Base-by-base conservation (phyloP, 164 flowering plant genomes). In the Pachysandra terminalis region DNA sequence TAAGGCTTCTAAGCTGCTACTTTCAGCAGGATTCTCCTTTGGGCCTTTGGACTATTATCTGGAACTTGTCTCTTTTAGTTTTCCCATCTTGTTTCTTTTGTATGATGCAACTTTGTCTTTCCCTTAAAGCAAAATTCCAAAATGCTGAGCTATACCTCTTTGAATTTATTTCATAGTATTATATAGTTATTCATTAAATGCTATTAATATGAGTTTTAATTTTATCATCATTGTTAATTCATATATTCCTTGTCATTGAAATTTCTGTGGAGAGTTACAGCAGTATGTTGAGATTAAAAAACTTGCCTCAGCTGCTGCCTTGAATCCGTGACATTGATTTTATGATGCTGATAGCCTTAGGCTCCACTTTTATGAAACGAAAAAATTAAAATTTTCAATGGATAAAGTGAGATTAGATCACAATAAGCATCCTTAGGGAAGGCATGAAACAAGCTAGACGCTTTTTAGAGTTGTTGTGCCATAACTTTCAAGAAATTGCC, bases 401-500 rank as follows among this genome's bases (percentile, higher is more conserved):
- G 2, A 45, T 12, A 5, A 45, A 15, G 15, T 5, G 51, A 1
- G 17, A 1, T 5, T 1, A 12, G 17, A 10, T 15, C n/a, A n/a
- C n/a, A n/a, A n/a, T 45, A 32, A 3, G 51, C 51, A 45, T 45
- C 51, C 6, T 45, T n/a, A n/a, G n/a, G n/a, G n/a, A 45, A 45
- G 51, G 17, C 14, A 12, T 45, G 51, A 10, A 32, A 7, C 37
- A 32, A n/a, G 37, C 5, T 32, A 32, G 37, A 32, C 37, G 19
- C 12, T 15, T 14, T 26, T n/a, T n/a, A n/a, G n/a, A n/a, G n/a
- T n/a, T n/a, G n/a, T n/a, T n/a, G n/a, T n/a, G 15, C 15, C 45
- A 35, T 19, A 64, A 19, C 58, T 24, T 53, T 19, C 41, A 64
- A 52, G 57, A 27, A 53, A 53, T 64, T 32, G 23, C 28, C 66